Percentiles rank a stretch among this genome's conserved stretches.
Evolutionary conservation across 163 green algal species (phyloP).

Genomic region (Volvox carteri): DNA sequence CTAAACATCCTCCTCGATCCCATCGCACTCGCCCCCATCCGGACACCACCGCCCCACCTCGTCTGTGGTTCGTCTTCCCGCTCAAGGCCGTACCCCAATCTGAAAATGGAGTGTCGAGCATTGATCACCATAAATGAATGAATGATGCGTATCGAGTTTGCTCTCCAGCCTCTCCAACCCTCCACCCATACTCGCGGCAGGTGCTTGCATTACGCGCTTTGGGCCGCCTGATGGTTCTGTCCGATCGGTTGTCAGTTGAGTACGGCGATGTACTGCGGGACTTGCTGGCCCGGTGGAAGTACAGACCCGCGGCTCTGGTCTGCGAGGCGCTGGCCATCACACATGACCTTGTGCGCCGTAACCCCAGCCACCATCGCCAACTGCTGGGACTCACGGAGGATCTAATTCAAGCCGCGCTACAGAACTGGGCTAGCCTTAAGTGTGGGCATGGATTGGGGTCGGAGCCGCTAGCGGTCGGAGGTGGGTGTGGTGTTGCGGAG

Average conservation of each 20-base stretch:
- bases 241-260: not conserved
- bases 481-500: not conserved
- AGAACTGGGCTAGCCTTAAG: not conserved
- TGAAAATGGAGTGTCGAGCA: too few species aligned
- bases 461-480: not conserved
- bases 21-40: too few species aligned
- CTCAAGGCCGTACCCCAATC: too few species aligned
- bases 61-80: too few species aligned
- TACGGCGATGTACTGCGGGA: not conserved
- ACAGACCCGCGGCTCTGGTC: constrained; percentile 12
- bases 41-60: too few species aligned
- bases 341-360: not conserved
- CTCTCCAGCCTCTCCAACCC: too few species aligned
- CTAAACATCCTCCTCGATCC: too few species aligned
- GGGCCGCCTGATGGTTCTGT: constrained; percentile 27
- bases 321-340: constrained; percentile 11
- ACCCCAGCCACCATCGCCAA: constrained; percentile 37
- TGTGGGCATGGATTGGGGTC: not conserved
- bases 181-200: not conserved
- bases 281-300: not conserved
- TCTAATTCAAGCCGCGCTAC: not conserved
- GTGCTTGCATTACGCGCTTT: constrained; percentile 22
- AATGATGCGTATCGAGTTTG: too few species aligned
- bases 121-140: too few species aligned
- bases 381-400: constrained; percentile 15